These are phyloP conservation scores for Casuarina equisetifolia DNA, from an alignment of 306 rosid genomes.

Conservation along the genomic window DNA sequence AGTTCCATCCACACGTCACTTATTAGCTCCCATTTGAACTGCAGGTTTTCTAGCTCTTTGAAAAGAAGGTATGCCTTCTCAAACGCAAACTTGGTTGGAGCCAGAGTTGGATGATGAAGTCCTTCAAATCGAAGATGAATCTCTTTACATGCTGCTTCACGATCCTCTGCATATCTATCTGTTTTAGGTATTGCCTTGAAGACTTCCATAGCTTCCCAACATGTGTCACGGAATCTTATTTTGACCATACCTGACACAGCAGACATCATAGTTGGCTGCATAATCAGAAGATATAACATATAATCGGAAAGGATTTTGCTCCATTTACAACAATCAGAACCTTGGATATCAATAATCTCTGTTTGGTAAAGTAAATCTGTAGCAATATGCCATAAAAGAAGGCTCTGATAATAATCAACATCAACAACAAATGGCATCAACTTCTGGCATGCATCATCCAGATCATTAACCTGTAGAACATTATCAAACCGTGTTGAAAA, in stretches of 20 bases:
- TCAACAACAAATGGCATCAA: slow-evolving; percentile 20
- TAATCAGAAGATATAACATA: slow-evolving; percentile 38
- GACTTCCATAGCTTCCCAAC: slow-evolving; percentile 14
- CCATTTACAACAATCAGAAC: no score
- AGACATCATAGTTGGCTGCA: slow-evolving; percentile 40
- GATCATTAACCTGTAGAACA: slow-evolving; percentile 23
- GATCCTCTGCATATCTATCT: no score
- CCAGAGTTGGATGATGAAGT: no score
- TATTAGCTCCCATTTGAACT: slow-evolving; percentile 4
- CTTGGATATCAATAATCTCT: not conserved
- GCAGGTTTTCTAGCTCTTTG: not conserved
- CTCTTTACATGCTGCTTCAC: not conserved
- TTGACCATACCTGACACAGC: slow-evolving; percentile 25
- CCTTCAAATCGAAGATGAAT: slow-evolving; percentile 6
- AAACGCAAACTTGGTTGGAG: no score
- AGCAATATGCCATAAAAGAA: slow-evolving; percentile 32
- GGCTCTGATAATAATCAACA: slow-evolving; percentile 13
- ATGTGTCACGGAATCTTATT: slow-evolving; percentile 7
- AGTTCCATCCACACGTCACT: not conserved
- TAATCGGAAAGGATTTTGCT: slow-evolving; percentile 37
- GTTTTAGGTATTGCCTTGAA: not conserved
- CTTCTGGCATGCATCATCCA: not conserved
- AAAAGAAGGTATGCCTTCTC: not conserved
- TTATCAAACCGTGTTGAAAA: not conserved
- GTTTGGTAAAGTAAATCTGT: slow-evolving; percentile 32